Evolutionary conservation across 805 yeast genomes (phyloP), one percentile per base, ranked within the genome.

Genomic region (Starmerella davenportii): DNA sequence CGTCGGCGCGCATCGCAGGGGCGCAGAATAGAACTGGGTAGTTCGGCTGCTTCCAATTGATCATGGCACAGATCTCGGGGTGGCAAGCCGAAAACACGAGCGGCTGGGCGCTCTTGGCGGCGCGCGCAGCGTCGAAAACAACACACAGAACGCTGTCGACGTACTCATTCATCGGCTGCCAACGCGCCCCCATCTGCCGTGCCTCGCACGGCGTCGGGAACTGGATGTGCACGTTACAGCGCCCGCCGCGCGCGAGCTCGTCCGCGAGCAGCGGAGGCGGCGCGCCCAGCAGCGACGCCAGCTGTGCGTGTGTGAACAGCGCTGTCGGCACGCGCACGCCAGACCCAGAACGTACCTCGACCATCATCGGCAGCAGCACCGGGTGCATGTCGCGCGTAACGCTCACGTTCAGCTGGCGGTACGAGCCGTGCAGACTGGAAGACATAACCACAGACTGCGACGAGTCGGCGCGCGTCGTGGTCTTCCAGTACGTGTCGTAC

Each of bases 31-130:
- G 74, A 1, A 90, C 96, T 0, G 98, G 95, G 59, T 78, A 90
- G 56, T 87, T 87, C 13, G 98, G 96, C 59, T 90, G 98, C 58
- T 90, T 90, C 98, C 98, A 90, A 59, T 90, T 90, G 49, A 90
- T 61, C 34, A 82, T 79, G 9, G 93, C 81, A 59, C 96, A 90
- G n/a, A 84, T 81, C 34, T 74, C 71, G 25, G 94, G 79, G 57
- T 84, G 82, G 40, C 79, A 71, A 1, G 95, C 81, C 11, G 93
- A 72, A 57, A 90, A 80, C 8, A 87, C 74, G 32, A 90, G 61
- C 1, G 92, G 74, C 20, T 57, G 60, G 48, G 50, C 43, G 17
- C 27, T 19, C 14, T 21, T 21, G 20, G 45, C 43, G 25, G 54
- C 53, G 27, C 76, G 70, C 21, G 77, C 85, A 55, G 84, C 92